phyloP scores from a whole-genome alignment of 768 basidiomycete species.

The Pleurotus salmoneostramineus region DNA sequence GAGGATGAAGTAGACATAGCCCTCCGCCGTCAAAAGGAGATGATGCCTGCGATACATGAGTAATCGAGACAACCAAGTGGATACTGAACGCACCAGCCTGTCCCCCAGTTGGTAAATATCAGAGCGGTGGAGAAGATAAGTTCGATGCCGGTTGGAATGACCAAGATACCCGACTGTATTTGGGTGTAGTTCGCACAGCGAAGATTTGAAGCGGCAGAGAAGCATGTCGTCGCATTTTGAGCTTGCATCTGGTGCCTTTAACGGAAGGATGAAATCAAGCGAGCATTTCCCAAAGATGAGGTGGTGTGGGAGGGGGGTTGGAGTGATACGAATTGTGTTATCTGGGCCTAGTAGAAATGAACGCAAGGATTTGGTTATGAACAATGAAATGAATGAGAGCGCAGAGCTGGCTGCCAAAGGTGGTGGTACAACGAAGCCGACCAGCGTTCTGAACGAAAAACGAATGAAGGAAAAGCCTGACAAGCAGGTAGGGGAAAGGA shows the following conservation, averaged over 20 bases:
- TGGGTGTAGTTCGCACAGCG: slow-evolving; percentile 58
- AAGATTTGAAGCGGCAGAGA: slow-evolving; percentile 67
- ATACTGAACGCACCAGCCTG: slow-evolving; percentile 39
- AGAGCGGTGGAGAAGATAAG: slow-evolving; percentile 53
- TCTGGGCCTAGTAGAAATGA: neutral
- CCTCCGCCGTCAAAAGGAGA: slow-evolving; percentile 58
- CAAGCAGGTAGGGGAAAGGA: neutral
- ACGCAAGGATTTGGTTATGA: neutral
- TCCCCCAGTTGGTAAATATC: slow-evolving; percentile 42
- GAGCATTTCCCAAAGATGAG: slow-evolving; percentile 1
- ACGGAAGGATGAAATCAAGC: neutral
- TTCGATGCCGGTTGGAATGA: slow-evolving; percentile 65
- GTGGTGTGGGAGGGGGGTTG: neutral
- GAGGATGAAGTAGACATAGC: slow-evolving; percentile 55
- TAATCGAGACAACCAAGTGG: neutral
- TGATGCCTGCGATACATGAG: slow-evolving; percentile 36
- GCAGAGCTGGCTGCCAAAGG: slow-evolving; percentile 4
- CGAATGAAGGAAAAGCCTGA: neutral
- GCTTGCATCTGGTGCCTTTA: neutral
- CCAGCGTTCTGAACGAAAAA: neutral
- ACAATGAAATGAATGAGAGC: neutral
- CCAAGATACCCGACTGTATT: slow-evolving; percentile 42
- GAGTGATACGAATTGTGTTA: neutral
- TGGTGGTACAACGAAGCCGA: slow-evolving; percentile 2
- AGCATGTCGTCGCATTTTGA: slow-evolving; percentile 47